Evolutionary conservation across 805 yeast species (phyloP), one percentile per base, ranked within the genome.

Genomic region (Metschnikowia dekortorum): DNA sequence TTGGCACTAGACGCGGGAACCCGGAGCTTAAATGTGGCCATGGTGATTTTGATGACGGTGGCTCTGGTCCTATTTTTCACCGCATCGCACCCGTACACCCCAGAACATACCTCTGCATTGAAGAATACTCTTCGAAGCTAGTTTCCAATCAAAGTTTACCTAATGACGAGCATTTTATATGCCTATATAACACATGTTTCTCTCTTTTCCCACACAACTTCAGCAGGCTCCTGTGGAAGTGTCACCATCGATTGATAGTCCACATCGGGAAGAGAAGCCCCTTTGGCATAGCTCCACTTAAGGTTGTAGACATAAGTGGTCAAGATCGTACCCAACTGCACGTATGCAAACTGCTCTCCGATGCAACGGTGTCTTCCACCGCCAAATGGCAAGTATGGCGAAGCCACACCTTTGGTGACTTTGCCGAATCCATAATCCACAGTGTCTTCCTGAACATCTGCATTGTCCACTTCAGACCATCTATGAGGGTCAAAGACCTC

Each of bases 321-420:
- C 64, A 94, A 74, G 53, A 94, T 76, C 45, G 94, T 84, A 45
- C 96, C 96, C 57, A 94, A 80, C 76, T 94, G 99, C 58, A 85
- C 83, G 69, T 84, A 89, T 28, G 99, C 99, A 73, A 94, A 94
- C 68, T 92, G 98, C 73, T 94, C 99, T 67, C 99, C 99, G 64
- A 94, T 92, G 74, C 99, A 94, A 75, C 99, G 87, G 70, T 94
- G 99, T 79, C 99, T 87, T 59, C 99, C 99, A 70, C 98, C 99
- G 61, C 99, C 99, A 64, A 94, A 94, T 49, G 99, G 99, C 67
- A 94, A 81, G 73, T 89, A 94, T 52, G 98, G 96, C 39, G 97
- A 89, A 31, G 88, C 76, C 47, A 92, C 98, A 73, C 98, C 99
- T 74, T 94, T 94, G 42, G 96, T 84, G 56, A 94, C 88, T 53